Base-by-base conservation (phyloP, 495 filamentous ascomycete species). In the Saxophila tyrrhenica region DNA sequence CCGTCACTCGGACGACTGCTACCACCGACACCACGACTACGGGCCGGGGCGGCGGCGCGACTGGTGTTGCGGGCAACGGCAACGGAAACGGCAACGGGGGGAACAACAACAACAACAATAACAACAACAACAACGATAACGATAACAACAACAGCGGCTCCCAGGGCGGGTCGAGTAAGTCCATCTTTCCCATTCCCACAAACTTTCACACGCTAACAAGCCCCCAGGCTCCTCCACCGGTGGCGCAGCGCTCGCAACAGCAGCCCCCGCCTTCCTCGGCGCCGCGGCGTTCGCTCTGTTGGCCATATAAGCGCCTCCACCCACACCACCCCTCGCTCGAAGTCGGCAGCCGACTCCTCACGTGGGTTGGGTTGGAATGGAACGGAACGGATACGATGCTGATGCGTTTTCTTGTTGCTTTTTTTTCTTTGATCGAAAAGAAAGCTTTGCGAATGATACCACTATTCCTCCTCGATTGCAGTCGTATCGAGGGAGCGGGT, bases 211-310 rank as follows among this genome's bases (percentile, higher is more conserved):
- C n/a, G 41, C 41, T 44, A 44, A 17, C 41, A 44, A 44, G 7
- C 15, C 41, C 7, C 53, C 48, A 20, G 23, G 16, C 22, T 52
- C 19, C 19, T 8, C 45, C 45, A 23, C 20, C 20, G 55, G 48
- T n/a, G 55, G 35, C 46, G 51, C 24, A 17, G 38, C 59, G 1
- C 15, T 58, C 15, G 20, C 24, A 38, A 62, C 50, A 35, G 51
- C 55, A 17, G 51, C 55, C 15, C 55, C 59, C 1, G 41, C 9
- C 13, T 25, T 62, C 39, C 20, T 57, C 20, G 54, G 50, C 39
- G 59, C 55, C 23, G 55, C 44, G 11, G 39, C 39, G 9, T 16
- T 62, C 15, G 55, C 58, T 17, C 7, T 62, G 25, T 21, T 62
- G 23, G 59, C 59, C 25, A 44, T 62, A 45, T 62, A 62, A 53